Evolutionary conservation across 306 rosid genomes (phyloP).

Genomic region (Begonia masoniana): DNA sequence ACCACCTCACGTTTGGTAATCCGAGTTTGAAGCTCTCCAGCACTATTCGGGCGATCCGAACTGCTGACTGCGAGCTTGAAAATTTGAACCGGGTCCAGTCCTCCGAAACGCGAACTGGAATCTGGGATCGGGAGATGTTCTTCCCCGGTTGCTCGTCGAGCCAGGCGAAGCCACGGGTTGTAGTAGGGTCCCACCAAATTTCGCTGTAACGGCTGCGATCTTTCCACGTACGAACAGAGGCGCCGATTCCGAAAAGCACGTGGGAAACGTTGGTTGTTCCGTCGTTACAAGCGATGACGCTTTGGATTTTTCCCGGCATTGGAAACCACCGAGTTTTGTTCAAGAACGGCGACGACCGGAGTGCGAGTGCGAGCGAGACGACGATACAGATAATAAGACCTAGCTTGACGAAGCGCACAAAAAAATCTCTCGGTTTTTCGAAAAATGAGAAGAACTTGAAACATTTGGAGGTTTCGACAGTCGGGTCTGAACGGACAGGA

Average conservation of each 20-base stretch:
- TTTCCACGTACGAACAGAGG: conserved; percentile 49
- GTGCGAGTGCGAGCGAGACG: conserved; percentile 49
- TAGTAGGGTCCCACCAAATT: conserved; percentile 59
- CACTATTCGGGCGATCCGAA: conserved; percentile 72
- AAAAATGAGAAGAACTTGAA: conserved; percentile 27
- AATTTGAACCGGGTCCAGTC: conserved; percentile 38
- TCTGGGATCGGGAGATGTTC: not conserved
- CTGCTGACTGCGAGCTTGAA: conserved; percentile 54
- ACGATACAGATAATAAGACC: conserved; percentile 49
- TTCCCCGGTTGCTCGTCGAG: conserved; percentile 33
- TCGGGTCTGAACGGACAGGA: conserved; percentile 20
- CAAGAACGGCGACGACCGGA: conserved; percentile 44
- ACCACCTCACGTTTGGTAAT: conserved; percentile 70
- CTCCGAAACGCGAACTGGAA: conserved; percentile 28
- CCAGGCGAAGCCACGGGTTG: conserved; percentile 69
- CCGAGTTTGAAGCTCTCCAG: conserved; percentile 55
- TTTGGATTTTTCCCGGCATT: conserved; percentile 22
- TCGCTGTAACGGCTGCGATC: conserved; percentile 39
- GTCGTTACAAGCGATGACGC: conserved; percentile 2
- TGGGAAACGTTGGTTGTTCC: conserved; percentile 66
- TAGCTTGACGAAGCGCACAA: conserved; percentile 23
- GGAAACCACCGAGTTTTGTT: conserved; percentile 24
- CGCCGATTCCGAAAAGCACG: conserved; percentile 71
- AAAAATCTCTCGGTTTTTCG: conserved; percentile 24
- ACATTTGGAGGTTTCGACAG: conserved; percentile 19